Base-by-base conservation (phyloP, 768 basidiomycete species). In the Agaricus blazei region DNA sequence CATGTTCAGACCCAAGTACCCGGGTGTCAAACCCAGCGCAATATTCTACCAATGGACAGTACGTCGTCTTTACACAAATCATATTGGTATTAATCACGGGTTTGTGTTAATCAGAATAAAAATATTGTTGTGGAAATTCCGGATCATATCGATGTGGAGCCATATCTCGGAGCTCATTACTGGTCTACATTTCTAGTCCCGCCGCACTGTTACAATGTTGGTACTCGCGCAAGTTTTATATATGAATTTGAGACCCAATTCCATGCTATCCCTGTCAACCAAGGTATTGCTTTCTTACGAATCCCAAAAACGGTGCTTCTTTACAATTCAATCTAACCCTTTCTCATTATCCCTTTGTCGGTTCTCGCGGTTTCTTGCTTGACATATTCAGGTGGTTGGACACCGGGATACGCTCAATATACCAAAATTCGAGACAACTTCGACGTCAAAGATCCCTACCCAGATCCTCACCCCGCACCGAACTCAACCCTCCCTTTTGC, bases 41-140 rank as follows among this genome's bases (percentile, higher is more conserved):
- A 57, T 74, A 15, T 74, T 65, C 45, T 65, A 65, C 37, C 70
- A 70, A 48, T 59, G 60, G 41, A 71, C 68, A 36, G 71, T 70
- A 52, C 41, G 68, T 65, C 41, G 19, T 1, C 49, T 28, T 56
- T 24, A 14, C 9, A 26, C 34, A 44, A 26, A 27, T 23, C 14
- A 34, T 2, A 7, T 9, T 19, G 6, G 54, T 2, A 31, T 26
- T n/a, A 48, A 47, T 6, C 46, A 34, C 34, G 34, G 11, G 1
- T 11, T 34, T 34, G 19, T 34, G 23, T 14, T 19, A 40, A 51
- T 3, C 42, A 69, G 68, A 65, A 67, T 48, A 55, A 59, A 8
- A 67, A 66, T 49, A 64, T 69, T 45, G 65, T 69, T 24, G 64
- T 73, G 4, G 67, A 72, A 57, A 61, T 73, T 6, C 63, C 67